Conservation (phyloP, 2,329 filamentous ascomycete genomes). For the Cyphellophora europaea region DNA sequence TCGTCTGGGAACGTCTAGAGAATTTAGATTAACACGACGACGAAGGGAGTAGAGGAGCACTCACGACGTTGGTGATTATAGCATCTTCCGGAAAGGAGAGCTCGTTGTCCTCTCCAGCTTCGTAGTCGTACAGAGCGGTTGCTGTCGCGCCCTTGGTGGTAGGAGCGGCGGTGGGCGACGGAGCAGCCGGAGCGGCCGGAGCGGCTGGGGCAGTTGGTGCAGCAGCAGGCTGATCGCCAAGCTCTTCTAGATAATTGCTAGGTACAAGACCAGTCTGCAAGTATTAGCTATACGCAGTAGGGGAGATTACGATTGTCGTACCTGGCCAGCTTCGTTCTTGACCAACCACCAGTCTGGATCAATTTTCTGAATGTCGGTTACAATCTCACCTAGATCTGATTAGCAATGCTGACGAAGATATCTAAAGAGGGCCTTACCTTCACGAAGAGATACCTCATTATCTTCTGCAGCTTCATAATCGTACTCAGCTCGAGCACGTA, state of each 20-base stretch:
- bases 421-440: constrained; percentile 43
- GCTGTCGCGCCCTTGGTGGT: constrained; percentile 53
- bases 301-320: constrained; percentile 35
- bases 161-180: constrained; percentile 24
- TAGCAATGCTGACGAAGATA: not conserved
- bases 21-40: constrained; percentile 16
- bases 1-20: constrained; percentile 85
- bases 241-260: constrained; percentile 89
- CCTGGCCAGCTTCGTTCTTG: constrained; percentile 65
- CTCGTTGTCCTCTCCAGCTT: constrained; percentile 88
- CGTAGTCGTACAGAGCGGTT: constrained; percentile 87
- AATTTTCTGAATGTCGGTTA: constrained; percentile 92
- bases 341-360: constrained; percentile 99
- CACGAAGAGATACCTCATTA: constrained; percentile 84
- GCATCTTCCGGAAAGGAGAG: constrained; percentile 82
- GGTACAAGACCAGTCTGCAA: constrained; percentile 66
- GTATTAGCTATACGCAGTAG: not conserved
- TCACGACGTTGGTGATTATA: constrained; percentile 66
- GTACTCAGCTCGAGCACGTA: constrained; percentile 70
- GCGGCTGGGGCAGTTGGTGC: constrained; percentile 23
- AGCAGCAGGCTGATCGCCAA: constrained; percentile 47
- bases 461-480: constrained; percentile 98
- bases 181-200: constrained; percentile 28
- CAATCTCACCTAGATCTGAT: constrained; percentile 45
- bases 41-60: constrained; percentile 23